Evolutionary conservation across 2,329 filamentous ascomycete species (phyloP).

Genomic region (Sarocladium brachiariae): DNA sequence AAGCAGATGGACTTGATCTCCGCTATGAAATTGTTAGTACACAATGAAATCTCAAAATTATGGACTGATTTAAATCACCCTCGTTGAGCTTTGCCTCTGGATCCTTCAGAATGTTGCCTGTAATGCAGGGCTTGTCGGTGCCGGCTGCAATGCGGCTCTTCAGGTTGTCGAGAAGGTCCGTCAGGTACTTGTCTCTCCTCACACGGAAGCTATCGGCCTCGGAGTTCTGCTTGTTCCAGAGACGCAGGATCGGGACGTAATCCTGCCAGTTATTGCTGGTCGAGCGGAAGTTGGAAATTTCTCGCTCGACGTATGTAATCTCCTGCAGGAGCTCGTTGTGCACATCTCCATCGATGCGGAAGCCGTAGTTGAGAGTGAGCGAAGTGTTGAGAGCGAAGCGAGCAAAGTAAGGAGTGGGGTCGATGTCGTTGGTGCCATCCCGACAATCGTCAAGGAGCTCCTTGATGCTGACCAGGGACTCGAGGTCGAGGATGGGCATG

Average conservation of each 20-base stretch:
- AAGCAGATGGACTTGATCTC: slow-evolving; percentile 77
- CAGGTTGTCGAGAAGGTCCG: slow-evolving; percentile 58
- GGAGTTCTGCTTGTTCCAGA: slow-evolving; percentile 55
- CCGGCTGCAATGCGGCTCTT: slow-evolving; percentile 31
- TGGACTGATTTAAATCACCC: too few species aligned
- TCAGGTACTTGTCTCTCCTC: slow-evolving; percentile 61
- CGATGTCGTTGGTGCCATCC: slow-evolving; percentile 55
- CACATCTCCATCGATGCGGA: slow-evolving; percentile 64
- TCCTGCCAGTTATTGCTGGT: slow-evolving; percentile 83
- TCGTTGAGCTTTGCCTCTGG: slow-evolving; percentile 35
- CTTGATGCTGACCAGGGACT: slow-evolving; percentile 63
- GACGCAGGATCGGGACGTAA: slow-evolving; percentile 68
- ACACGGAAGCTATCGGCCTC: slow-evolving; percentile 58
- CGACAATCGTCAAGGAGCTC: slow-evolving; percentile 62
- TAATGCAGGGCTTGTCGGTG: slow-evolving; percentile 34
- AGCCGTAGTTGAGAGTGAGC: slow-evolving; percentile 72
- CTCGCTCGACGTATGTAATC: slow-evolving; percentile 68
- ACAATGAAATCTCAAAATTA: too few species aligned
- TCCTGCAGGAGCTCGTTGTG: slow-evolving; percentile 62
- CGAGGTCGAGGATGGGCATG: slow-evolving; percentile 76
- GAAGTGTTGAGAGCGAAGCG: slow-evolving; percentile 72
- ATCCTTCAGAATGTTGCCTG: slow-evolving; percentile 47
- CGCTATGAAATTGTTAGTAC: slow-evolving; percentile 34
- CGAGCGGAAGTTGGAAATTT: slow-evolving; percentile 67
- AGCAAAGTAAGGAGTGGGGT: slow-evolving; percentile 68